Evolutionary conservation across 768 basidiomycete species (phyloP), one percentile per base, ranked within the genome.

Genomic region (Pseudohyphozyma bogoriensis): DNA sequence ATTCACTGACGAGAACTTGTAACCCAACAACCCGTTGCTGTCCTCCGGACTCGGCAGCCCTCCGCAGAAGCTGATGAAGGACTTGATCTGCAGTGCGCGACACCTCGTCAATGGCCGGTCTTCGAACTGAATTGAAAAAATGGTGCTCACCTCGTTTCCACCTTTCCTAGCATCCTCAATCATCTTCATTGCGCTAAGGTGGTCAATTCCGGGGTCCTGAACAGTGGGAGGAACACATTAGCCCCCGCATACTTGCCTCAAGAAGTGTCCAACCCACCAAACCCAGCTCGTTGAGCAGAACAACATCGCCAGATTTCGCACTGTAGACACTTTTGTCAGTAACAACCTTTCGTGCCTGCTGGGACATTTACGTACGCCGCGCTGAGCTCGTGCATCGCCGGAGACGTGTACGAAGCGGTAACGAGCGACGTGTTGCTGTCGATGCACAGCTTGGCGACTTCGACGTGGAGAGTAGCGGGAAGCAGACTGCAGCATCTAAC

Each of bases 1-100:
- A 28, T 16, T 32, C 29, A 53, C 53, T 20, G 3, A 59, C 55
- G 59, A 58, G 47, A 66, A 63, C 50, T 67, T 67, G 60, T 67
- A 67, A 4, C 62, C 62, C 26, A 57, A 60, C 58, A 58, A 49
- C 66, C 73, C 61, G 50, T 73, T 70, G 53, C 73, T 74, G 35
- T 73, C 69, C 45, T 85, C 85, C 0, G 87, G 87, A 1, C 85
- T 84, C 0, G 92, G 92, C 6, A 96, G 77, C 2, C 92, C 92
- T 1, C 92, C 92, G 58, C 92, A 96, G 78, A 92, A 92, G 1
- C 88, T 90, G 1, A 82, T 82, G 72, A 93, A 95, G 0, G 86
- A 84, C 0, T 79, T 70, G 13, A 89, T 77, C 18, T 76, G 52
- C 51, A n/a, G n/a, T n/a, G n/a, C n/a, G n/a, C n/a, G 45, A 22